phyloP scores from a whole-genome alignment of 2,329 filamentous ascomycete species.

The Oidium heveae region DNA sequence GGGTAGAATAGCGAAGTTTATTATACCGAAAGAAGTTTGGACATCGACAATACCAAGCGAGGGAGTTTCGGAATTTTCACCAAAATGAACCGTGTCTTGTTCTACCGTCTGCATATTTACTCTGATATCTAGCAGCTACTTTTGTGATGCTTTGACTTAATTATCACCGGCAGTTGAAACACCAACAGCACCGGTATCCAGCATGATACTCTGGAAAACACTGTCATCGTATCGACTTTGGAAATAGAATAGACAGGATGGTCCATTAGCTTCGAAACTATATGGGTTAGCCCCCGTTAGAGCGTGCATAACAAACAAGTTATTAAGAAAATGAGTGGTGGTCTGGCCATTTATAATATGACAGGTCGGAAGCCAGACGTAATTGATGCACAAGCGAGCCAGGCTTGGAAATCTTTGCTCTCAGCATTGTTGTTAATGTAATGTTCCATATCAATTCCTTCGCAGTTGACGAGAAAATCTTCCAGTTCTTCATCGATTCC shows the following conservation, averaged over 20 bases:
- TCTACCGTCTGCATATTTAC: too few species aligned
- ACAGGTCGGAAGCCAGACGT: neutral
- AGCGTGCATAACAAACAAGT: neutral
- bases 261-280: neutral
- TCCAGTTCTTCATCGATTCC: neutral
- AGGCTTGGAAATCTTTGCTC: neutral
- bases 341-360: neutral
- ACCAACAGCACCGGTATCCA: neutral
- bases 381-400: neutral
- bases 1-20: too few species aligned
- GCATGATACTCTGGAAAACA: neutral
- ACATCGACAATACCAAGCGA: too few species aligned
- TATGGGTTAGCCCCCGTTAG: neutral
- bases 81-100: too few species aligned
- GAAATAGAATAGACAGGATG: neutral
- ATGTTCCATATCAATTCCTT: neutral
- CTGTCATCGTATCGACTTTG: neutral
- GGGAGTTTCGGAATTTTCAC: too few species aligned
- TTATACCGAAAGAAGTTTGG: too few species aligned
- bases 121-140: neutral
- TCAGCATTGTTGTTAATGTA: neutral
- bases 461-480: neutral
- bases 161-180: neutral
- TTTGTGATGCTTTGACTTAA: neutral
- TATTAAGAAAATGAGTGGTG: neutral